phyloP scores from a whole-genome alignment of 2,329 filamentous ascomycete species.

The Eutypa lata region DNA sequence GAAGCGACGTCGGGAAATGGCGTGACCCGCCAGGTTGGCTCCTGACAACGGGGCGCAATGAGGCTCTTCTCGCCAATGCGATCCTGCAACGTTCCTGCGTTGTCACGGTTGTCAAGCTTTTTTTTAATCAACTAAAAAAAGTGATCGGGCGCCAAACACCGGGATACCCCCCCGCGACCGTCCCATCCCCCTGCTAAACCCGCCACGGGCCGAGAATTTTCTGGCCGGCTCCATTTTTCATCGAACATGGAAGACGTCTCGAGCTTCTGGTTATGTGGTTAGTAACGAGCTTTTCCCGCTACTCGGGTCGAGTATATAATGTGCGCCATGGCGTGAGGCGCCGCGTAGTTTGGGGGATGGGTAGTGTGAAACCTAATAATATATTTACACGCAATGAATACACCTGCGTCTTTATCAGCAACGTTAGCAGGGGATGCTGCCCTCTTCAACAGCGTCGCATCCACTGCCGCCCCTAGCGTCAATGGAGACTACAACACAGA shows the following conservation, averaged over 20 bases:
- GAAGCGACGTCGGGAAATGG: neutral
- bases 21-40: neutral
- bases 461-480: constrained; percentile 1
- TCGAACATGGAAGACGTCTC: too few relatives aligned
- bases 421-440: constrained; percentile 2
- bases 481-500: neutral
- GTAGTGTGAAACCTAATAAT: neutral
- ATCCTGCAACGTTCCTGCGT: neutral
- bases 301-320: too few relatives aligned
- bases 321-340: neutral
- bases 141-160: too few relatives aligned
- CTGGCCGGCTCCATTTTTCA: too few relatives aligned
- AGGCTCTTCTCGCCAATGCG: neutral
- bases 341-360: neutral
- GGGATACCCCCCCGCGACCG: too few relatives aligned
- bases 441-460: neutral
- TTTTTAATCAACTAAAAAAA: too few relatives aligned
- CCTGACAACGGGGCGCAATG: neutral
- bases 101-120: too few relatives aligned
- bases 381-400: neutral
- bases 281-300: too few relatives aligned
- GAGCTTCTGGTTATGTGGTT: too few relatives aligned
- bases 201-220: too few relatives aligned
- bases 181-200: too few relatives aligned
- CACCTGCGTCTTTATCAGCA: neutral